A percentile compares a stretch with the other conserved stretches of the same genome.
These are phyloP conservation scores for Geosmithia morbida DNA, from an alignment of 2,329 filamentous ascomycete species.

Conservation along the genomic window DNA sequence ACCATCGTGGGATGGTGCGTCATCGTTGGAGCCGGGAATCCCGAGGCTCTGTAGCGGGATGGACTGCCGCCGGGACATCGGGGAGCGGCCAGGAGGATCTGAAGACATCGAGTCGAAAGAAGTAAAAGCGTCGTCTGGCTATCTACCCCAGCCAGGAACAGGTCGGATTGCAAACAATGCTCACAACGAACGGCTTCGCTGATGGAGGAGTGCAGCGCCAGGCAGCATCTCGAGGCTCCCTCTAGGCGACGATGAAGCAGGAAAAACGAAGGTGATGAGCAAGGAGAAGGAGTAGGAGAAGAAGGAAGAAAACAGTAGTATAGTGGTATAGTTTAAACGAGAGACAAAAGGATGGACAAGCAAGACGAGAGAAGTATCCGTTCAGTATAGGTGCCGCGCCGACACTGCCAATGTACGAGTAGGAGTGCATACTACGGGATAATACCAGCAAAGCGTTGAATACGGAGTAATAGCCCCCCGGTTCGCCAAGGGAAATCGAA, in stretches of 20 bases:
- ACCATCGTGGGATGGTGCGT: neutral
- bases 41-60: constrained; percentile 58
- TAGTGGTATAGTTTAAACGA: neutral
- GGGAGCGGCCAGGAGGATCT: constrained; percentile 10
- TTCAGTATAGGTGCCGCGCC: neutral
- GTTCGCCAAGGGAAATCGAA: neutral
- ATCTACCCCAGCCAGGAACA: neutral
- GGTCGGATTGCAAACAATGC: neutral
- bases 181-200: neutral
- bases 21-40: constrained; percentile 4
- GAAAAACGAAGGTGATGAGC: neutral
- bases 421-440: neutral
- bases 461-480: neutral
- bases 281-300: neutral
- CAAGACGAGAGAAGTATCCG: neutral
- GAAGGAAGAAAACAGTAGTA: neutral
- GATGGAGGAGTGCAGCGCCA: neutral
- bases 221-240: neutral
- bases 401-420: neutral
- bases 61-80: constrained; percentile 22
- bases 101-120: constrained; percentile 13
- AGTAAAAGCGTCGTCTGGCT: neutral
- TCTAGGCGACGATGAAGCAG: neutral
- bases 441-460: neutral
- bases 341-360: neutral